Evolutionary conservation across 2,329 filamentous ascomycete species (phyloP).

Genomic region (Coniochaeta sp.): DNA sequence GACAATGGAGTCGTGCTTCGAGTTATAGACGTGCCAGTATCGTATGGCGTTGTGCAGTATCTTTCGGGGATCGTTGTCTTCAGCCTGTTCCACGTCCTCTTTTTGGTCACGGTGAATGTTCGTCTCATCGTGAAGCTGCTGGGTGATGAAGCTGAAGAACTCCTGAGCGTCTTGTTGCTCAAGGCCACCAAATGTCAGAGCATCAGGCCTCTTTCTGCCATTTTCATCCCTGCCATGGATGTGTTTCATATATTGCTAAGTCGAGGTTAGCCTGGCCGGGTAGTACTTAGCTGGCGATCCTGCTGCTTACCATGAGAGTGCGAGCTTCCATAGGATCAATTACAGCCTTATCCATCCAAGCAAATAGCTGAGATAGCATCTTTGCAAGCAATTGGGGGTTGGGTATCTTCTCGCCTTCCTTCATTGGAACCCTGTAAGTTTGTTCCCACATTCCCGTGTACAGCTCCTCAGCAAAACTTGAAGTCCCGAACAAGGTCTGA

Average conservation of each 20-base stretch:
- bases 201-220: slow-evolving; percentile 22
- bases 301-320: slow-evolving; percentile 47
- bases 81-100: slow-evolving; percentile 11
- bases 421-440: slow-evolving; percentile 61
- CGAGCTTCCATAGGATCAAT: slow-evolving; percentile 44
- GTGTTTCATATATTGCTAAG: slow-evolving; percentile 53
- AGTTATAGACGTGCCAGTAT: slow-evolving; percentile 67
- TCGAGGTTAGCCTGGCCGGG: slow-evolving; percentile 2
- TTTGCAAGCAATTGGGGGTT: slow-evolving; percentile 53
- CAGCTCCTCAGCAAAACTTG: slow-evolving; percentile 58
- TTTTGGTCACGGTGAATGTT: slow-evolving; percentile 47
- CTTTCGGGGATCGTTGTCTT: slow-evolving; percentile 12
- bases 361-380: slow-evolving; percentile 51
- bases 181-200: slow-evolving; percentile 56
- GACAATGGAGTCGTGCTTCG: slow-evolving; percentile 67
- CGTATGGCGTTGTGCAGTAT: slow-evolving; percentile 54
- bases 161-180: slow-evolving; percentile 88
- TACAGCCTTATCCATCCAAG: slow-evolving; percentile 46
- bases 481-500: slow-evolving; percentile 72
- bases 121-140: slow-evolving; percentile 79
- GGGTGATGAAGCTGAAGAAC: slow-evolving; percentile 76
- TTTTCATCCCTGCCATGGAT: slow-evolving; percentile 40
- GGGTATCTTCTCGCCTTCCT: slow-evolving; percentile 45
- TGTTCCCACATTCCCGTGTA: slow-evolving; percentile 52
- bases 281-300: slow-evolving; percentile 11